These are phyloP conservation scores for Cordyceps sp. DNA, from an alignment of 2,329 filamentous ascomycete species.

Conservation along the genomic window DNA sequence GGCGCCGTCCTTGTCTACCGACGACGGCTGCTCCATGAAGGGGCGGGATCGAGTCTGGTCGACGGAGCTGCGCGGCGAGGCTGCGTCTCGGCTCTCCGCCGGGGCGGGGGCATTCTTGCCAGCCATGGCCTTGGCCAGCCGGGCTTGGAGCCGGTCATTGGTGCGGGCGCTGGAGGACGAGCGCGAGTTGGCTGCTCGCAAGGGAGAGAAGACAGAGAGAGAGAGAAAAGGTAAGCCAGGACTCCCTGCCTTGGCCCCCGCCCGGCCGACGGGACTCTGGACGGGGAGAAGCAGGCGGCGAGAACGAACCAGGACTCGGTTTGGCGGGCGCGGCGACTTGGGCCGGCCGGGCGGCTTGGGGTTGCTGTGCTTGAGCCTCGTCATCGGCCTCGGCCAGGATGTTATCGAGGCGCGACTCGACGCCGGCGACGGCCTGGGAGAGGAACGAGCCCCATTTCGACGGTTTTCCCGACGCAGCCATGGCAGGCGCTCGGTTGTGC, in stretches of 20 bases:
- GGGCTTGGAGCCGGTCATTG: constrained; percentile 77
- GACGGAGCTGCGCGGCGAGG: constrained; percentile 20
- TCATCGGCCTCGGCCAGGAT: constrained; percentile 70
- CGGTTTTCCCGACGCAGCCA: constrained; percentile 31
- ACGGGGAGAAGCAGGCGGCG: not conserved
- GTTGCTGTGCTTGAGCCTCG: constrained; percentile 1
- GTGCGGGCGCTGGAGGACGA: constrained; percentile 44
- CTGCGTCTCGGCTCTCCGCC: constrained; percentile 26
- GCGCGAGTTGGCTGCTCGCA: constrained; percentile 30
- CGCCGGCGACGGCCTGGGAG: constrained; percentile 78
- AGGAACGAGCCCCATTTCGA: constrained; percentile 64
- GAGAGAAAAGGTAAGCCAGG: not conserved
- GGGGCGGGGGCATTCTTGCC: constrained; percentile 34
- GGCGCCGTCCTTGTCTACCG: constrained; percentile 8
- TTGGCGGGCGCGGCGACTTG: constrained; percentile 10
- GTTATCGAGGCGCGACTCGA: constrained; percentile 83
- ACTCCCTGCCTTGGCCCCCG: no score
- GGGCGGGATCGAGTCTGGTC: constrained; percentile 13
- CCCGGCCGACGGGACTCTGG: no score
- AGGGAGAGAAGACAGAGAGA: not conserved
- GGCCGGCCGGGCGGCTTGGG: not conserved
- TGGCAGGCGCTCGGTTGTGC: constrained; percentile 13
- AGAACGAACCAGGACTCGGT: constrained; percentile 8
- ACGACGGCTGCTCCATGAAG: constrained; percentile 13
- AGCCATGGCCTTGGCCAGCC: constrained; percentile 73